These are phyloP conservation scores for Pleurotus sapidus DNA, from an alignment of 768 basidiomycete genomes.

Conservation along the genomic window DNA sequence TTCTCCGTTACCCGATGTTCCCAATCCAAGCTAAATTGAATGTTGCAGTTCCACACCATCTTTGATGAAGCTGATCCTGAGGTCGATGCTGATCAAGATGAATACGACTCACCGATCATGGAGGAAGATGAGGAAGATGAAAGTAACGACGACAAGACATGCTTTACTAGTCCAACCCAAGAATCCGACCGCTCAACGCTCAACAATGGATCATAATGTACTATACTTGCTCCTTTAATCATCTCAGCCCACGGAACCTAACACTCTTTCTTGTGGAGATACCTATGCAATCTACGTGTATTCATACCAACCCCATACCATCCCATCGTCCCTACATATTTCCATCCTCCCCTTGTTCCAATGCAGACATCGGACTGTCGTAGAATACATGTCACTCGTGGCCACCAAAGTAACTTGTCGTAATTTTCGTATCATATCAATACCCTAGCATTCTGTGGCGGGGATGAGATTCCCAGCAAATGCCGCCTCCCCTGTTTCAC, in stretches of 20 bases:
- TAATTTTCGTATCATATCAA: no score
- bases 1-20: background rate
- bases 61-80: constrained; percentile 71
- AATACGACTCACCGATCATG: constrained; percentile 61
- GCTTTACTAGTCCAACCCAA: background rate
- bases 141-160: constrained; percentile 8
- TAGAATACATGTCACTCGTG: background rate
- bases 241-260: background rate
- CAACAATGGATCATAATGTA: constrained; percentile 1
- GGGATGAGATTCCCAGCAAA: no score
- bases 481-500: no score
- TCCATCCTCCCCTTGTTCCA: background rate
- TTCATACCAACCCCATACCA: background rate
- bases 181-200: constrained; percentile 4
- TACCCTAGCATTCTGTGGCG: no score
- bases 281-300: background rate
- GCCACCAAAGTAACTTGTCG: no score
- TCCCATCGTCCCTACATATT: no score
- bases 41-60: constrained; percentile 55
- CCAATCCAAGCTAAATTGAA: constrained; percentile 7
- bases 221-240: background rate
- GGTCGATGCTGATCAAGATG: constrained; percentile 58
- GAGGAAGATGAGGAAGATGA: constrained; percentile 54
- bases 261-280: constrained; percentile 2
- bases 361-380: background rate